A percentile compares a stretch with the other conserved stretches of the same genome.
Evolutionary conservation across 2,329 filamentous ascomycete species (phyloP).

Genomic region (Pseudopyricularia cyperi): DNA sequence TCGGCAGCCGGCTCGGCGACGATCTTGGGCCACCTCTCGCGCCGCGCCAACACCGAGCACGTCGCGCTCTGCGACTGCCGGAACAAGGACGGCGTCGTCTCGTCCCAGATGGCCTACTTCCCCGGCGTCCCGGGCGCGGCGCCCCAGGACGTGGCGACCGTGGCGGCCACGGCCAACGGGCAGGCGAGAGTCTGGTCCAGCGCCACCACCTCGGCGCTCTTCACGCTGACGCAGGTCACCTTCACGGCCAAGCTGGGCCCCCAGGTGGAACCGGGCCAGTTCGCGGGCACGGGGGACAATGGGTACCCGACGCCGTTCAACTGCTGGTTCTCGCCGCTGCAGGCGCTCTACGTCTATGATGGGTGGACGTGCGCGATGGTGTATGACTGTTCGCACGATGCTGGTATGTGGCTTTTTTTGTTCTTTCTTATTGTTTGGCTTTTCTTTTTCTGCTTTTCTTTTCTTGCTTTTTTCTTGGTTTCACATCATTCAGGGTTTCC

Average conservation of each 20-base stretch:
- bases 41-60: conserved; percentile 9
- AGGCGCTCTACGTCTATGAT: conserved; percentile 13
- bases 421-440: not conserved
- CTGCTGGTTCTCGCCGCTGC: conserved; percentile 15
- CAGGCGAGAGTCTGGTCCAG: conserved; percentile 16
- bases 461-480: not conserved
- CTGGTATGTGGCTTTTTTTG: conserved; percentile 8
- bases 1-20: too few relatives aligned
- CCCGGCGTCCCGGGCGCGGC: conserved; percentile 4
- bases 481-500: not conserved
- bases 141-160: conserved; percentile 15
- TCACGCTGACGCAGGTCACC: conserved; percentile 13
- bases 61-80: conserved; percentile 19
- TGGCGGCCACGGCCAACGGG: conserved; percentile 10
- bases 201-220: conserved; percentile 13
- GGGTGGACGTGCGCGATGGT: conserved; percentile 13
- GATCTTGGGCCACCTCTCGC: too few relatives aligned
- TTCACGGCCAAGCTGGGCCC: conserved; percentile 16
- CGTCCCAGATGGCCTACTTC: conserved; percentile 20
- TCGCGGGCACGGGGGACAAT: conserved; percentile 18
- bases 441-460: not conserved
- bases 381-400: conserved; percentile 17
- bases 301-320: conserved; percentile 15
- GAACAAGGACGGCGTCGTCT: conserved; percentile 7
- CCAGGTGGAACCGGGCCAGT: conserved; percentile 14